phyloP scores from a whole-genome alignment of 805 yeast species.

The Saccharomyces jurei region DNA sequence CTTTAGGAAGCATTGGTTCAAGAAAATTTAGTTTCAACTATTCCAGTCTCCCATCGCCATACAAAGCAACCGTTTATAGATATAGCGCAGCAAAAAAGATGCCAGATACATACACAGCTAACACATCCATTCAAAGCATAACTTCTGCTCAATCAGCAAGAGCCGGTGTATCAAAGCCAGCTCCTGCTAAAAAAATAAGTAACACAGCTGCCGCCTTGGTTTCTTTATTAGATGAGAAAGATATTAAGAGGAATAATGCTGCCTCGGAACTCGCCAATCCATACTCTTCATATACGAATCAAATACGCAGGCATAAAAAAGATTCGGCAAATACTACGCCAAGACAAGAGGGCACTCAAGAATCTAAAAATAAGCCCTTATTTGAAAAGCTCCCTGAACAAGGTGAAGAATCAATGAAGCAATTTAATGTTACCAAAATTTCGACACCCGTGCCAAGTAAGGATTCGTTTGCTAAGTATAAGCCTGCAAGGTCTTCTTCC shows the following conservation, averaged over 20 bases:
- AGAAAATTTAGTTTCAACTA: slow-evolving; percentile 32
- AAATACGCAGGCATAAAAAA: slow-evolving; percentile 11
- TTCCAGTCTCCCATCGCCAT: slow-evolving; percentile 34
- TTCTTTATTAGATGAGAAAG: slow-evolving; percentile 33
- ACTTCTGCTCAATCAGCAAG: slow-evolving; percentile 1
- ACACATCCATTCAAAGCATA: neutral
- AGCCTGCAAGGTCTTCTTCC: slow-evolving; percentile 34
- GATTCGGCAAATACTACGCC: slow-evolving; percentile 6
- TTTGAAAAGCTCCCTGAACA: slow-evolving; percentile 1
- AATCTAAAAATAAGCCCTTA: neutral
- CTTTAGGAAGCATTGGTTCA: slow-evolving; percentile 17
- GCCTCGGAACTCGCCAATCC: slow-evolving; percentile 35
- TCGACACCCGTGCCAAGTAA: neutral
- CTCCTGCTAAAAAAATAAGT: slow-evolving; percentile 30
- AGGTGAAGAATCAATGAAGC: neutral
- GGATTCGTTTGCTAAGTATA: slow-evolving; percentile 22
- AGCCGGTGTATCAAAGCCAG: neutral
- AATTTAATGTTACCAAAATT: neutral
- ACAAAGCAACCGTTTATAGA: slow-evolving; percentile 29
- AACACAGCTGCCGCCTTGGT: slow-evolving; percentile 43
- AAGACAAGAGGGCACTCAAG: neutral
- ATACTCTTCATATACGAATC: slow-evolving; percentile 27
- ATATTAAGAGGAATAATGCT: slow-evolving; percentile 4
- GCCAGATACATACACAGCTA: neutral
- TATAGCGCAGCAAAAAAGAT: slow-evolving; percentile 16